Base-by-base conservation (phyloP, 164 flowering plant genomes). In the Vitis rotundifolia region DNA sequence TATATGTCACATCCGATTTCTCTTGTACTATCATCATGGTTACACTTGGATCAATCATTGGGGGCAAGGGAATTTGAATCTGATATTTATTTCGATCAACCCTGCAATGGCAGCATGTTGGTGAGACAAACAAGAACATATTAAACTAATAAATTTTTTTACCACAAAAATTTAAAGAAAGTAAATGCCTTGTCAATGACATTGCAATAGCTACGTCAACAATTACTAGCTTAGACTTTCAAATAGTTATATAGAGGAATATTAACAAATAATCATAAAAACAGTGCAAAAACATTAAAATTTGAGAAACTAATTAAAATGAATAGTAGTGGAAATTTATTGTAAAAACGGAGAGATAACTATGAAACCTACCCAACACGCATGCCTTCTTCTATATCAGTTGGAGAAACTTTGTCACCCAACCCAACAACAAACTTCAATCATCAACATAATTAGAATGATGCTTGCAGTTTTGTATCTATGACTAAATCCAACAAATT, bases 1-100 rank as follows among this genome's bases (percentile, higher is more conserved):
- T 89, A 72, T 96, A 96, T 12, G 98, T 93, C 26, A 93, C n/a
- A n/a, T n/a, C n/a, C 98, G 98, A 97, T 78, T 92, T 93, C 74
- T 93, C 98, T 78, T 93, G 97, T 11, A 96, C 98, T 0, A 98
- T 93, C 99, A 96, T 96, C 99, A 96, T 93, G 63, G 97, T 96
- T 37, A 96, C 99, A 79, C 94, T 93, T 3, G 98, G 99, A 75
- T 96, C 97, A 73, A 96, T 93, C 69, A 91, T 96, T 15, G 99
- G 99, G 52, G 98, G 98, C 75, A 96, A 78, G 0, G 98, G 98
- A 71, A 93, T 96, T 80, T 96, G 98, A 70, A 96, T 93, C 78
- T 93, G 97, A 79, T 93, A 93, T 71, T 93, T 96, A 60, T 87
- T 93, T 51, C 97, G 83, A 78, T 93, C 99, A 79, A 96, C 99